Base-by-base conservation (phyloP, 257 asterid species). In the Leptodermis oblonga region DNA sequence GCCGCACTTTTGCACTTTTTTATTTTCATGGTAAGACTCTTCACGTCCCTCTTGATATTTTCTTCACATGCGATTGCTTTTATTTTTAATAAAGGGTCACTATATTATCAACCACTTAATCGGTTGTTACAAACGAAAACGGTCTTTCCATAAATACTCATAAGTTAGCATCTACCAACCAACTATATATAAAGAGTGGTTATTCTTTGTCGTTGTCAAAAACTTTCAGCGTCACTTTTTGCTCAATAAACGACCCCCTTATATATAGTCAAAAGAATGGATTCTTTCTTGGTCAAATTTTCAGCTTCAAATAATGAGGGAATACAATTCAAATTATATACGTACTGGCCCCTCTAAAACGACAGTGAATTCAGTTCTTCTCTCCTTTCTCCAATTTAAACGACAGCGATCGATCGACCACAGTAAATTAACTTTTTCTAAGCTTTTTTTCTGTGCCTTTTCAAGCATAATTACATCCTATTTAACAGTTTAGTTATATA, bases 371-470 rank as follows among this genome's bases (percentile, higher is more conserved):
- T 37, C 42, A 70, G 58, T 48, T 64, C 13, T 68, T 45, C 26
- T 72, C 70, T 55, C n/a, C 55, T 80, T 39, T 62, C 15, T 23
- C 53, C 64, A 34, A 43, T 63, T 46, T 58, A 76, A 56, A 28
- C 72, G 74, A 37, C 67, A 54, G 62, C 13, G 76, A 70, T 31
- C 45, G 43, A n/a, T n/a, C n/a, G n/a, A n/a, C n/a, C n/a, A n/a
- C n/a, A 42, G 42, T 53, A 70, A 69, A 65, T 58, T 69, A n/a
- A 64, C n/a, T 26, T 18, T 31, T 46, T 11, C 28, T 43, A 7
- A 10, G 1, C 18, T 8, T 73, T 36, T 62, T 48, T 51, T 41
- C 4, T 43, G 9, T 39, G 9, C 9, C 9, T 39, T 39, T 39
- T 39, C 9, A n/a, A n/a, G n/a, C n/a, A n/a, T n/a, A n/a, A n/a